phyloP scores from a whole-genome alignment of 805 yeast genomes.

The Sugiyamaella valdiviana region DNA sequence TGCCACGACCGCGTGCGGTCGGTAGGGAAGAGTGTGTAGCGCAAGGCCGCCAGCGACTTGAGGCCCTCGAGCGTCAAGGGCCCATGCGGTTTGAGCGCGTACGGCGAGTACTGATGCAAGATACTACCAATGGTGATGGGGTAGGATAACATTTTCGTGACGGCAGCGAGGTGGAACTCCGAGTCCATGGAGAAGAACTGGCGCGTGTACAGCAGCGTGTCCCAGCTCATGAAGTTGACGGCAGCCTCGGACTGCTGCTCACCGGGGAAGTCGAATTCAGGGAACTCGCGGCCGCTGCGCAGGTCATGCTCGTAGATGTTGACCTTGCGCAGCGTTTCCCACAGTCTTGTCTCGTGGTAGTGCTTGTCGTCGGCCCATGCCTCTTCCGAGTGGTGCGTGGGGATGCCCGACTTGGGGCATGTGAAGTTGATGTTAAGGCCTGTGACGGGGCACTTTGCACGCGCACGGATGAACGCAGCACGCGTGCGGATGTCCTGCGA shows the following conservation, averaged over 20 bases:
- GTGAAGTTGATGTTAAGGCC: constrained; percentile 70
- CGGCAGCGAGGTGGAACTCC: constrained; percentile 91
- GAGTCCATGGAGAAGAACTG: constrained; percentile 94
- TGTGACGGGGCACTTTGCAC: constrained; percentile 89
- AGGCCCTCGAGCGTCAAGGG: constrained; percentile 88
- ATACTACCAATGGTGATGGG: constrained; percentile 85
- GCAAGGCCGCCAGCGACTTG: constrained; percentile 85
- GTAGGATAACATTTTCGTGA: constrained; percentile 87
- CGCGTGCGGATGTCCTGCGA: constrained; percentile 79
- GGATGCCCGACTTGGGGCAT: constrained; percentile 92
- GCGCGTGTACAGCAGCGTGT: constrained; percentile 85
- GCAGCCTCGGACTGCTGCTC: constrained; percentile 65
- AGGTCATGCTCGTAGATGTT: constrained; percentile 92
- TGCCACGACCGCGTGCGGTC: constrained; percentile 53
- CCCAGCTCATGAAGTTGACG: constrained; percentile 83
- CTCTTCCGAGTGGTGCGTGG: constrained; percentile 85
- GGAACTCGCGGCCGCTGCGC: constrained; percentile 88
- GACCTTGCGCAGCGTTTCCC: constrained; percentile 74
- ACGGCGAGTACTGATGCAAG: constrained; percentile 81
- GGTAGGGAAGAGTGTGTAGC: constrained; percentile 81
- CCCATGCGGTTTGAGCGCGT: constrained; percentile 72
- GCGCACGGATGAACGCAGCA: constrained; percentile 83
- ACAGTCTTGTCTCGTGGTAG: constrained; percentile 61
- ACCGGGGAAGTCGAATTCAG: constrained; percentile 91
- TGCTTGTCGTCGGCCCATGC: constrained; percentile 81